Evolutionary conservation across 2,329 filamentous ascomycete genomes (phyloP).

Genomic region (Colletotrichum chlorophyti): DNA sequence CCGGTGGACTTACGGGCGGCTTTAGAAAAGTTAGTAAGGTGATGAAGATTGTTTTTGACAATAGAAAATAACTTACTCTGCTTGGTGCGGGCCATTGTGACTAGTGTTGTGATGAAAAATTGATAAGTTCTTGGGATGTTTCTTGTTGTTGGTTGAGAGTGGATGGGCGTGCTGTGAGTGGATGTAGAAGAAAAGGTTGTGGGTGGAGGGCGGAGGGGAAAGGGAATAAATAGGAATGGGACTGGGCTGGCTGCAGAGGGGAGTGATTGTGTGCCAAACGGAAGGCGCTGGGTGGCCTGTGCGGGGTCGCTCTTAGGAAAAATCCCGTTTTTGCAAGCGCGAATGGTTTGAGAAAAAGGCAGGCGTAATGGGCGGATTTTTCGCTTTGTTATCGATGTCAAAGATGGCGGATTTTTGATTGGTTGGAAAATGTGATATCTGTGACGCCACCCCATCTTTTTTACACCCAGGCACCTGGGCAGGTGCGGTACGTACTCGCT

Average conservation of each 20-base stretch:
- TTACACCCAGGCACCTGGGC: not conserved
- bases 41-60: too few relatives aligned
- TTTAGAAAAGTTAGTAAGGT: slow-evolving; percentile 4
- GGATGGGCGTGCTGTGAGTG: slow-evolving; percentile 44
- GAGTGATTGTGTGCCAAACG: slow-evolving; percentile 32
- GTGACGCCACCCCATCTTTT: slow-evolving; percentile 26
- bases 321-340: slow-evolving; percentile 24
- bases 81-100: slow-evolving; percentile 70
- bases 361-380: slow-evolving; percentile 1
- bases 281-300: slow-evolving; percentile 27
- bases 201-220: slow-evolving; percentile 39
- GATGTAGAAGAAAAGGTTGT: slow-evolving; percentile 45
- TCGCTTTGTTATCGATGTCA: slow-evolving; percentile 16
- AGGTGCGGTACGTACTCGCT: slow-evolving; percentile 9
- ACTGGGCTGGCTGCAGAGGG: slow-evolving; percentile 39
- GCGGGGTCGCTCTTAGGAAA: slow-evolving; percentile 13
- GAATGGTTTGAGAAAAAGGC: slow-evolving; percentile 14
- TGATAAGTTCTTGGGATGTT: slow-evolving; percentile 39
- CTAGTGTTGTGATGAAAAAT: slow-evolving; percentile 38
- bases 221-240: slow-evolving; percentile 35
- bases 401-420: slow-evolving; percentile 30
- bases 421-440: slow-evolving; percentile 24
- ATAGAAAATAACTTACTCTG: slow-evolving; percentile 47
- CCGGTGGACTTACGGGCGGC: slow-evolving; percentile 76
- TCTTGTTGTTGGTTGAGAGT: slow-evolving; percentile 39